These are phyloP conservation scores for Alloascoidea hylecoeti DNA, from an alignment of 805 yeast genomes.

Conservation along the genomic window DNA sequence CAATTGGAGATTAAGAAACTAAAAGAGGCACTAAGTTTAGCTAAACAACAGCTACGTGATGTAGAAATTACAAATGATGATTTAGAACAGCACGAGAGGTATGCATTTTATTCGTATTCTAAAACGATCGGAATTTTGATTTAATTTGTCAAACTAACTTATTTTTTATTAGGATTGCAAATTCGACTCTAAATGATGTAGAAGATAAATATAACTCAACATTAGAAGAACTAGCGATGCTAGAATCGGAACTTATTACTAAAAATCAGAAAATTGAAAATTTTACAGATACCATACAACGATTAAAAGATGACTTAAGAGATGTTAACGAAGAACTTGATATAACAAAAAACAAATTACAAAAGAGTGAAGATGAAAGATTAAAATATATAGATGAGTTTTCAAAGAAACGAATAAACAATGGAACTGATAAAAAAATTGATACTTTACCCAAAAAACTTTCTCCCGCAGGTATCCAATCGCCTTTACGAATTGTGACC, in stretches of 20 bases:
- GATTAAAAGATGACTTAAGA: constrained; percentile 17
- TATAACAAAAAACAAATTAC: constrained; percentile 6
- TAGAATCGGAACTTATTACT: constrained; percentile 22
- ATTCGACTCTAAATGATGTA: constrained; percentile 19
- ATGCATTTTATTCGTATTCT: too few species aligned
- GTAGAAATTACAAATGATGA: constrained; percentile 29
- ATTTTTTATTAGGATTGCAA: constrained; percentile 10
- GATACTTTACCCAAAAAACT: not conserved
- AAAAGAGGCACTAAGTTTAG: constrained; percentile 16
- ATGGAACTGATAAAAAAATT: not conserved
- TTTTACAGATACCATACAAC: constrained; percentile 14
- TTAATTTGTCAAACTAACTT: not conserved
- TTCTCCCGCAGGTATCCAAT: too few species aligned
- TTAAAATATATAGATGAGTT: not conserved
- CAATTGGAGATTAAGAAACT: constrained; percentile 14
- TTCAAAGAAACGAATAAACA: not conserved
- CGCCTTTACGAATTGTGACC: not conserved
- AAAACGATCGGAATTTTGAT: too few species aligned
- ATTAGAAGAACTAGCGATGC: constrained; percentile 23
- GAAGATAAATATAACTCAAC: constrained; percentile 19
- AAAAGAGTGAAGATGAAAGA: constrained; percentile 3
- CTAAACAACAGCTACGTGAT: constrained; percentile 20
- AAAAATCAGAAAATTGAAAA: constrained; percentile 11
- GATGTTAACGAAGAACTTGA: constrained; percentile 19
- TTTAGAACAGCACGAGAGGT: constrained; percentile 25